phyloP scores from a whole-genome alignment of 2,329 filamentous ascomycete species.

The Ceratocystis colombiana region DNA sequence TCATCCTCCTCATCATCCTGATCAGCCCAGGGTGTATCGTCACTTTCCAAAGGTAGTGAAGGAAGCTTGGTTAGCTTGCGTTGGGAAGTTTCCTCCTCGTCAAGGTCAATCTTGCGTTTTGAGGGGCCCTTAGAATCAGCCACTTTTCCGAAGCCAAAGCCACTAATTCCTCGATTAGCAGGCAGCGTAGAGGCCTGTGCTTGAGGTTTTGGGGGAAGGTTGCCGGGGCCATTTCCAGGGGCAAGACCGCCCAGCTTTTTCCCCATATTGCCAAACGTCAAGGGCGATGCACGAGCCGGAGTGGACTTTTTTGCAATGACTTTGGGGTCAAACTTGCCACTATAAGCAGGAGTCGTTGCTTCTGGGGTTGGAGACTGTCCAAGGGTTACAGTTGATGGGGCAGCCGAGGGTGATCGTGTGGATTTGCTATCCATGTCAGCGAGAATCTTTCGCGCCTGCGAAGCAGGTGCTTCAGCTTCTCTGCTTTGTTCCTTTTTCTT shows the following conservation, averaged over 20 bases:
- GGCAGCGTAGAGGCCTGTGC: conserved; percentile 46
- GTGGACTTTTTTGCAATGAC: conserved; percentile 54
- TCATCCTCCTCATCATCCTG: conserved; percentile 61
- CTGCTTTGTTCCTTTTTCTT: conserved; percentile 67
- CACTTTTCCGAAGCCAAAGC: conserved; percentile 71
- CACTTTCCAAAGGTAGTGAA: conserved; percentile 57
- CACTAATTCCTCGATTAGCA: conserved; percentile 61
- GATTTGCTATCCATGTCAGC: conserved; percentile 65
- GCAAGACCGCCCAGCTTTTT: conserved; percentile 34
- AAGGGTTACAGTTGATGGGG: conserved; percentile 41
- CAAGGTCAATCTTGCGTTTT: conserved; percentile 71
- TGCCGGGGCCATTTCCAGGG: conserved; percentile 11
- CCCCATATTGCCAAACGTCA: conserved; percentile 35
- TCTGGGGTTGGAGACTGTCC: conserved; percentile 39
- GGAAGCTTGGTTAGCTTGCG: conserved; percentile 89
- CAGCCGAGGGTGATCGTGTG: conserved; percentile 38
- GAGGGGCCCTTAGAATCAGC: conserved; percentile 53
- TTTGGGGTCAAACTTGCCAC: conserved; percentile 70
- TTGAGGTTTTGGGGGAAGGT: conserved; percentile 25
- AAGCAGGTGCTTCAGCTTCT: conserved; percentile 55
- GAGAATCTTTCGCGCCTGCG: conserved; percentile 56
- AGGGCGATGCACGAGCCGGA: conserved; percentile 41
- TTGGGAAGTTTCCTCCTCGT: conserved; percentile 75
- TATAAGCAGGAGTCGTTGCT: conserved; percentile 41
- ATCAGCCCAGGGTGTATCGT: conserved; percentile 50